phyloP scores from a whole-genome alignment of 495 filamentous ascomycete genomes.

The Xylaria telfairii region DNA sequence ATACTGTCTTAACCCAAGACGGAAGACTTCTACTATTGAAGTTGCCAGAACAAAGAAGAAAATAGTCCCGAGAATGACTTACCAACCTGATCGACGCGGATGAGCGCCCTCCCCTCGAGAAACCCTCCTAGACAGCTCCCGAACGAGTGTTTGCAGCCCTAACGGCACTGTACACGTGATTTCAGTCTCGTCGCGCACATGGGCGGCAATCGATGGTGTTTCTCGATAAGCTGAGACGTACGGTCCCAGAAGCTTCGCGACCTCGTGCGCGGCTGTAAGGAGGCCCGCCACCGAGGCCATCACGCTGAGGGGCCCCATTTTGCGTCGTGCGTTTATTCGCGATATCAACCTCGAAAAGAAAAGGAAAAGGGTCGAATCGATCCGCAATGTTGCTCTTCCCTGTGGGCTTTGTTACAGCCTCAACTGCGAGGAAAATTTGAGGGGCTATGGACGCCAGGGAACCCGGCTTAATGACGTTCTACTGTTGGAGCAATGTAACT shows the following conservation, averaged over 20 bases:
- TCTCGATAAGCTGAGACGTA: conserved; percentile 29
- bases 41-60: too few relatives aligned
- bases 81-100: conserved; percentile 32
- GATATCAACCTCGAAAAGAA: not conserved
- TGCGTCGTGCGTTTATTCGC: not conserved
- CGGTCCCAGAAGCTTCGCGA: conserved; percentile 29
- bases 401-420: too few relatives aligned
- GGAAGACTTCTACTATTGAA: too few relatives aligned
- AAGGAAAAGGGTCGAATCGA: not conserved
- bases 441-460: too few relatives aligned
- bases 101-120: conserved; percentile 13
- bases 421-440: too few relatives aligned
- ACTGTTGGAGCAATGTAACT: too few relatives aligned
- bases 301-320: conserved; percentile 34
- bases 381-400: not conserved
- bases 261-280: conserved; percentile 26
- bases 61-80: too few relatives aligned
- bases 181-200: conserved; percentile 29
- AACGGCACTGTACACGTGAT: conserved; percentile 23
- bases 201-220: conserved; percentile 28
- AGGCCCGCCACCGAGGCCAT: conserved; percentile 32
- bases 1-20: too few relatives aligned
- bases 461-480: too few relatives aligned
- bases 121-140: not conserved
- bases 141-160: conserved; percentile 20